Evolutionary conservation across 2,329 filamentous ascomycete species (phyloP).

Genomic region (Alternaria ventricosa): DNA sequence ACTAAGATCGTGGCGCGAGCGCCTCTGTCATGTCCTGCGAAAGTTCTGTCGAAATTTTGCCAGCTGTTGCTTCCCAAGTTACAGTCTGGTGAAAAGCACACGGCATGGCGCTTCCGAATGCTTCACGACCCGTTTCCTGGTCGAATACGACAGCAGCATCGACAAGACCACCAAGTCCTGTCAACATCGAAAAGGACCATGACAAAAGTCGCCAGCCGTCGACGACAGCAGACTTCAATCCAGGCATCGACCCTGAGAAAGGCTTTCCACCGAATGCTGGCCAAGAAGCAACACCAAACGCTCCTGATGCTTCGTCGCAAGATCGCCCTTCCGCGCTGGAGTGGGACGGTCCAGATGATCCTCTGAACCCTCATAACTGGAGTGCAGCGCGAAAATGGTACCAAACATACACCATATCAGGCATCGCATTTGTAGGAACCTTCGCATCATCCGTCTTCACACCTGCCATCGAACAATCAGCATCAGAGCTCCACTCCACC

Average conservation of each 20-base stretch:
- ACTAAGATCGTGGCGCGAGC: not conserved
- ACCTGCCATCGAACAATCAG: slow-evolving; percentile 12
- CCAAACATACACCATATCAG: slow-evolving; percentile 16
- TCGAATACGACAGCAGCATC: slow-evolving; percentile 11
- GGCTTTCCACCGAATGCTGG: not conserved
- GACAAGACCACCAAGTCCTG: slow-evolving; percentile 11
- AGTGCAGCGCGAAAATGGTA: slow-evolving; percentile 15
- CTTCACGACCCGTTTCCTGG: not conserved
- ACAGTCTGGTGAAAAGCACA: not conserved
- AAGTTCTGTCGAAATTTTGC: not conserved
- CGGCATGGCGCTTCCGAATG: not conserved
- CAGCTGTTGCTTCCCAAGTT: not conserved
- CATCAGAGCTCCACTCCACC: slow-evolving; percentile 25
- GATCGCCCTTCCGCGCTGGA: slow-evolving; percentile 10
- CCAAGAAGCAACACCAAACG: not conserved
- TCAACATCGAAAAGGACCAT: not conserved
- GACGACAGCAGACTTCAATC: not conserved
- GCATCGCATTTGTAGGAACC: slow-evolving; percentile 14
- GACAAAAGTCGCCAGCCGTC: not conserved
- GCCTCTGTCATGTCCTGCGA: not conserved
- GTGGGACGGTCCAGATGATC: slow-evolving; percentile 15
- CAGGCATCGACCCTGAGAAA: not conserved
- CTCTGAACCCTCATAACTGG: slow-evolving; percentile 24
- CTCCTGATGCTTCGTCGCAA: not conserved
- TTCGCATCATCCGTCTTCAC: slow-evolving; percentile 18